phyloP scores from a whole-genome alignment of 1,284 basidiomycete genomes.

The Pterulicium gracile region DNA sequence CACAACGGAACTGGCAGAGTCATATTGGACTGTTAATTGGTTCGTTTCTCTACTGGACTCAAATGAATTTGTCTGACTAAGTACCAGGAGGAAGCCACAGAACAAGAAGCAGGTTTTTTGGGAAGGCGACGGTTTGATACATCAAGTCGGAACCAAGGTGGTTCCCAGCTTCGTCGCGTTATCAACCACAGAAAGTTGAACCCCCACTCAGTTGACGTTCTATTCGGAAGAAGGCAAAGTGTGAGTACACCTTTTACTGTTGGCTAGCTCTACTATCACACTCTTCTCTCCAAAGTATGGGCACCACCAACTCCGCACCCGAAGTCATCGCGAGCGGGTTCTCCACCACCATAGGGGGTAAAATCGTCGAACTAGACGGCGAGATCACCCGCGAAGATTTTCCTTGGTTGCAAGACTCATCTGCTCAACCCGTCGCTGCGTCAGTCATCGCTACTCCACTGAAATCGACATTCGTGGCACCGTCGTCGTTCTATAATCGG shows the following conservation, averaged over 20 bases:
- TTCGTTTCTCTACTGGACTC: slow-evolving; percentile 17
- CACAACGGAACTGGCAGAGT: slow-evolving; percentile 13
- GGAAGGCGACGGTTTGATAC: slow-evolving; percentile 71
- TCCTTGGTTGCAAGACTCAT: slow-evolving; percentile 20
- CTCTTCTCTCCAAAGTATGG: slow-evolving; percentile 34
- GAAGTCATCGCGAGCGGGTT: slow-evolving; percentile 45
- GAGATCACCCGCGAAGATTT: slow-evolving; percentile 37
- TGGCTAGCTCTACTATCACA: slow-evolving; percentile 4
- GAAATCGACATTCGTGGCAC: background rate
- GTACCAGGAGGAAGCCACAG: slow-evolving; percentile 63
- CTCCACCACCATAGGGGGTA: slow-evolving; percentile 38
- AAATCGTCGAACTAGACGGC: slow-evolving; percentile 52
- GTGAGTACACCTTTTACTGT: slow-evolving; percentile 26
- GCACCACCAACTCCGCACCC: slow-evolving; percentile 25
- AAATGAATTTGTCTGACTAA: slow-evolving; percentile 7
- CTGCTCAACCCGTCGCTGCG: slow-evolving; percentile 16
- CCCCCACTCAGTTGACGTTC: slow-evolving; percentile 38
- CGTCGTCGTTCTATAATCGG: background rate
- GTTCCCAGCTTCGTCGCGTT: background rate
- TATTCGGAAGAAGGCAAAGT: slow-evolving; percentile 60
- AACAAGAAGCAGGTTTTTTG: slow-evolving; percentile 80
- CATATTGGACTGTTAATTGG: slow-evolving; percentile 65
- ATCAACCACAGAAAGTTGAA: no score
- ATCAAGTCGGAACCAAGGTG: slow-evolving; percentile 31
- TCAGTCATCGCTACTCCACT: background rate